phyloP scores from a whole-genome alignment of 495 filamentous ascomycete genomes.

The Penicillium dipodomyicola region DNA sequence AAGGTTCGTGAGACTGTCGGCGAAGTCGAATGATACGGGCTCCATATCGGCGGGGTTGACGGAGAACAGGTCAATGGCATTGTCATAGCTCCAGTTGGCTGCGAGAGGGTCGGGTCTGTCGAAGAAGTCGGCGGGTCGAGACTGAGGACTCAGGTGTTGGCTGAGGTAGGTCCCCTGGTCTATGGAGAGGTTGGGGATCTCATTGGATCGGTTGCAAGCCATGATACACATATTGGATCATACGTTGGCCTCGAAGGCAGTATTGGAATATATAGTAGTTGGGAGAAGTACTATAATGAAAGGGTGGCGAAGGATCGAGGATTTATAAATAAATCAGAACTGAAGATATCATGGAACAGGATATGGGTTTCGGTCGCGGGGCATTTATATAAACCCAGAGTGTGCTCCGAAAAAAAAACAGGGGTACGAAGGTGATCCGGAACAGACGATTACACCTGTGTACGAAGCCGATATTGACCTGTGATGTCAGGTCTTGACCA shows the following conservation, averaged over 20 bases:
- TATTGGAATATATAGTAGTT: constrained; percentile 11
- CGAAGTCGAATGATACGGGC: constrained; percentile 35
- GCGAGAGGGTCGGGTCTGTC: constrained; percentile 35
- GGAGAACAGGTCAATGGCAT: constrained; percentile 41
- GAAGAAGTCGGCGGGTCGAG: constrained; percentile 24
- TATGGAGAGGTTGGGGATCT: constrained; percentile 19
- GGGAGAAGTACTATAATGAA: background rate
- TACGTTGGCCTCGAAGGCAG: constrained; percentile 9
- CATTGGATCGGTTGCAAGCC: constrained; percentile 25
- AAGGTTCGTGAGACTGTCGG: constrained; percentile 32
- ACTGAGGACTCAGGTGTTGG: constrained; percentile 26
- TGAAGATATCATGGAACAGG: constrained; percentile 5
- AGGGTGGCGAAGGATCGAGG: constrained; percentile 4
- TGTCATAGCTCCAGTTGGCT: constrained; percentile 47
- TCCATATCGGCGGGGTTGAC: constrained; percentile 39
- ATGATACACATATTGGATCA: constrained; percentile 21
- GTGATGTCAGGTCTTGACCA: constrained; percentile 20
- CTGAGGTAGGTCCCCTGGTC: constrained; percentile 27
- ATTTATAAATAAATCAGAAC: constrained; percentile 3
- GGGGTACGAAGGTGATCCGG: constrained; percentile 11
- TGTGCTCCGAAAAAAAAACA: constrained; percentile 6
- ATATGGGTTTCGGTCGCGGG: constrained; percentile 7
- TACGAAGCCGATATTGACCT: constrained; percentile 19
- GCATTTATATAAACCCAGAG: constrained; percentile 20
- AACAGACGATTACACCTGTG: constrained; percentile 18